Conservation (phyloP, 2,329 filamentous ascomycete species). For the Nothophaeocryptopus gaeumannii region DNA sequence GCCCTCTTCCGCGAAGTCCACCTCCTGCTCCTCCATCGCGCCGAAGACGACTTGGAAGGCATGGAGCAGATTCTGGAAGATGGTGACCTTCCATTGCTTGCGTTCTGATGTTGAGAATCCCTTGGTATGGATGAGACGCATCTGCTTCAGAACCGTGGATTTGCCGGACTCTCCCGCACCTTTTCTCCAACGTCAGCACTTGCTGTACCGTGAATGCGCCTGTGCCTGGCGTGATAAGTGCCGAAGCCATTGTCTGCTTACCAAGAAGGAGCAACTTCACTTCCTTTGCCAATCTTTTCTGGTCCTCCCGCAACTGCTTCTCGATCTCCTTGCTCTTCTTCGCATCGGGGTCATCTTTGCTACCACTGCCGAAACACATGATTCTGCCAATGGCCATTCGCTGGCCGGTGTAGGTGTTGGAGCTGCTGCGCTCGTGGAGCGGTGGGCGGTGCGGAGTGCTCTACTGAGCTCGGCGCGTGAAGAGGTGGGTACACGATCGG, state of each 20-base stretch:
- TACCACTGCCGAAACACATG: constrained; percentile 52
- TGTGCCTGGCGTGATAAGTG: too few relatives aligned
- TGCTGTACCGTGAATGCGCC: background rate
- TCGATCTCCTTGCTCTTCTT: constrained; percentile 71
- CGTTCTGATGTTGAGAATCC: constrained; percentile 88
- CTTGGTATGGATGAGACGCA: constrained; percentile 94
- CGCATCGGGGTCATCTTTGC: constrained; percentile 47
- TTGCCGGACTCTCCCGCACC: constrained; percentile 94
- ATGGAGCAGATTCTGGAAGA: constrained; percentile 91
- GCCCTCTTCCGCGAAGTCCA: constrained; percentile 72
- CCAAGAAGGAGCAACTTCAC: constrained; percentile 92
- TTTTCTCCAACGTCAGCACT: constrained; percentile 42
- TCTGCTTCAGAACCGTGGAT: constrained; percentile 96
- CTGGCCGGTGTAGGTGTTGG: background rate
- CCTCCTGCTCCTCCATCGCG: constrained; percentile 81
- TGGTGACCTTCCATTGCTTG: constrained; percentile 89
- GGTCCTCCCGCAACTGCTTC: constrained; percentile 77
- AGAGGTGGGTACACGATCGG: too few relatives aligned
- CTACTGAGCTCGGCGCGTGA: background rate
- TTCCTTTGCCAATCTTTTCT: constrained; percentile 79
- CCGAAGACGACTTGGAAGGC: constrained; percentile 88
- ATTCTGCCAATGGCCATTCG: constrained; percentile 33
- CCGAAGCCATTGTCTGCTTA: constrained; percentile 41
- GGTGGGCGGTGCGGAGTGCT: constrained; percentile 4
- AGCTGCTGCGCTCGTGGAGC: background rate